Evolutionary conservation across 2,329 filamentous ascomycete species (phyloP).

Genomic region (Malbranchea zuffiana): DNA sequence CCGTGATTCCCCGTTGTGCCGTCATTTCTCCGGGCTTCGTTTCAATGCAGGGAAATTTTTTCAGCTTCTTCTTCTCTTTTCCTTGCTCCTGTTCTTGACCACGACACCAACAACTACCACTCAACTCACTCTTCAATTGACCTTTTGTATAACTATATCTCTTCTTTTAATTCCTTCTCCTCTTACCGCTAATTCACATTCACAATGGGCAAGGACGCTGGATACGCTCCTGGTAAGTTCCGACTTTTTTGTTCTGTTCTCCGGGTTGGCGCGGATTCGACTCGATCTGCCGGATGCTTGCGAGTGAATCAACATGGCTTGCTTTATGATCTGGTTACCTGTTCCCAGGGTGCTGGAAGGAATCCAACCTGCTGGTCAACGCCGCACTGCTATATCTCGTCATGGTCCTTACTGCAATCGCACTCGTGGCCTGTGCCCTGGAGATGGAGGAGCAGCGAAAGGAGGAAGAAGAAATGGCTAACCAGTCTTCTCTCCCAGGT

Average conservation of each 20-base stretch:
- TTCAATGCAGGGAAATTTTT: constrained; percentile 7
- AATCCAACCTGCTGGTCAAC: too few species aligned
- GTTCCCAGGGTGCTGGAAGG: too few species aligned
- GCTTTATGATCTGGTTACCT: too few species aligned
- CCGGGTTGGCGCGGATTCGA: too few species aligned
- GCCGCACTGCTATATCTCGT: too few species aligned
- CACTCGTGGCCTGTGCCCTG: constrained; percentile 8
- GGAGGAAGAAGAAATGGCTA: constrained; percentile 10
- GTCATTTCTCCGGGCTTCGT: constrained; percentile 2
- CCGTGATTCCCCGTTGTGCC: constrained; percentile 3
- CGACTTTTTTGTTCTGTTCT: too few species aligned
- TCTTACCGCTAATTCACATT: constrained; percentile 16
- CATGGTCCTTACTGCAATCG: constrained; percentile 6
- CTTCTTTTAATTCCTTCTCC: constrained; percentile 10
- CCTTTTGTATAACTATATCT: constrained; percentile 23
- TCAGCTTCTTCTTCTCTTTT: constrained; percentile 8
- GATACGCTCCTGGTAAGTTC: constrained; percentile 38
- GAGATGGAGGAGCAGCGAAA: constrained; percentile 10
- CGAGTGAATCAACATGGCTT: too few species aligned
- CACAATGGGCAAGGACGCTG: constrained; percentile 37
- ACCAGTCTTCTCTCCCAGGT: constrained; percentile 10
- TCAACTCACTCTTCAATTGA: constrained; percentile 16
- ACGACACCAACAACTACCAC: constrained; percentile 20
- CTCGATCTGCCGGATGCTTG: too few species aligned
- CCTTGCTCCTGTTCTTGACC: not conserved